These are phyloP conservation scores for Wickerhamiella galacta DNA, from an alignment of 805 yeast species.

Conservation along the genomic window DNA sequence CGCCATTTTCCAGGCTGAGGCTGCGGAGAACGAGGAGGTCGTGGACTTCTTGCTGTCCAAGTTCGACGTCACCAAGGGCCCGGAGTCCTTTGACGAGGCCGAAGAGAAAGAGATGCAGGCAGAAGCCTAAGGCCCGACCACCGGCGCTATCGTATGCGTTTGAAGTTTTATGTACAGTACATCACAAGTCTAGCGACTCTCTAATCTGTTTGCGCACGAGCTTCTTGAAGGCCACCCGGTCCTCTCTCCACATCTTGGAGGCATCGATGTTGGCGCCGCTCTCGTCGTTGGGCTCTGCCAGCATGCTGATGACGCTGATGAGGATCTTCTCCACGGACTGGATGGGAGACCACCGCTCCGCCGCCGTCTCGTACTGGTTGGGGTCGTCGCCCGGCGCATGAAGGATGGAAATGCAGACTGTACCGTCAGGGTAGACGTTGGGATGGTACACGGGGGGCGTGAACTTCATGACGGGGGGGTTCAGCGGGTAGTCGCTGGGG, in stretches of 20 bases:
- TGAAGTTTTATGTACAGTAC: neutral
- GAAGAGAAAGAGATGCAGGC: constrained; percentile 9
- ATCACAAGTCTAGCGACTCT: constrained; percentile 49
- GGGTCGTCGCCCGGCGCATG: constrained; percentile 98
- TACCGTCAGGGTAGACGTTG: constrained; percentile 82
- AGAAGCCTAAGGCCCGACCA: constrained; percentile 1
- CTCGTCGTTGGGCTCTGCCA: constrained; percentile 88
- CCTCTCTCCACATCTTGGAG: constrained; percentile 79
- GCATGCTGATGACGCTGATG: constrained; percentile 84
- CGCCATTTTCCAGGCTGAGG: constrained; percentile 77
- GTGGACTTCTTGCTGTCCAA: constrained; percentile 62
- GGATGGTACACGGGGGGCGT: constrained; percentile 83
- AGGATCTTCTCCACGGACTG: constrained; percentile 95
- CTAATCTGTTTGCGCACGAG: constrained; percentile 53
- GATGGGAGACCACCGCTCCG: constrained; percentile 96
- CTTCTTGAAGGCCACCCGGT: constrained; percentile 47
- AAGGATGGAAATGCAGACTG: constrained; percentile 85
- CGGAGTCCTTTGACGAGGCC: constrained; percentile 18
- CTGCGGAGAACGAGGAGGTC: constrained; percentile 53
- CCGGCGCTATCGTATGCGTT: neutral
- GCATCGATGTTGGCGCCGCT: constrained; percentile 84
- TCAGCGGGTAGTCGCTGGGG: constrained; percentile 66
- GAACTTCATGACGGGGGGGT: constrained; percentile 63
- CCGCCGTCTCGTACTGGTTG: constrained; percentile 83
- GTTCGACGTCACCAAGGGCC: constrained; percentile 52